Evolutionary conservation across 164 flowering plant genomes (phyloP), one percentile per base, ranked within the genome.

Genomic region (Echeveria elegans): DNA sequence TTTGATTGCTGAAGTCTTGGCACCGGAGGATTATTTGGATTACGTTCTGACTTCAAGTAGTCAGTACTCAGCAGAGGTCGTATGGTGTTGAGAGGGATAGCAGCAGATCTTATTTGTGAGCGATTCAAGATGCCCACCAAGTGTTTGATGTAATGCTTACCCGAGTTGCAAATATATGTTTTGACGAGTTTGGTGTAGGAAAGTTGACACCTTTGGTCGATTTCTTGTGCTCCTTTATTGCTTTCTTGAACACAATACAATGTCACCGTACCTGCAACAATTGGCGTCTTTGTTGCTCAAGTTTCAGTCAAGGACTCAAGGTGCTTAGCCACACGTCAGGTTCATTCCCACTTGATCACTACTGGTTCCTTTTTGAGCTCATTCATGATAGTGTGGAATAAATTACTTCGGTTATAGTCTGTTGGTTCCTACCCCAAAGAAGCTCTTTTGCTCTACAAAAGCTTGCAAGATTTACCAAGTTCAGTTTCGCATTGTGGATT

Each of bases 261-360:
- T 29, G 23, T 28, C 58, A 47, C 68, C 26, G 5, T 67, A 40
- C 3, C 67, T 30, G 24, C 26, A 65, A 29, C n/a, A n/a, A n/a
- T n/a, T n/a, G n/a, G 31, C 72, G 12, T 58, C 66, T 40, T 63
- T 75, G 6, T 37, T 80, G 11, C 69, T 43, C 47, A 73, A 70
- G 14, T n/a, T 69, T 67, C 69, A 67, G 65, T 11, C 66, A 16
- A 66, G 43, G 36, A n/a, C n/a, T n/a, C n/a, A n/a, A n/a, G n/a
- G n/a, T 63, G 69, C 62, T 40, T n/a, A 1, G 58, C 50, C 41
- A 48, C 67, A 36, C 75, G 63, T 18, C 78, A 80, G 67, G 19
- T 75, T 30, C 83, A 77, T 72, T 64, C 79, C 50, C 70, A 24
- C n/a, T 59, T 75, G 26, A 40, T 75, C 66, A 67, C 72, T 16